Evolutionary conservation across 768 basidiomycete species (phyloP).

Genomic region (Mycena sanguinolenta): DNA sequence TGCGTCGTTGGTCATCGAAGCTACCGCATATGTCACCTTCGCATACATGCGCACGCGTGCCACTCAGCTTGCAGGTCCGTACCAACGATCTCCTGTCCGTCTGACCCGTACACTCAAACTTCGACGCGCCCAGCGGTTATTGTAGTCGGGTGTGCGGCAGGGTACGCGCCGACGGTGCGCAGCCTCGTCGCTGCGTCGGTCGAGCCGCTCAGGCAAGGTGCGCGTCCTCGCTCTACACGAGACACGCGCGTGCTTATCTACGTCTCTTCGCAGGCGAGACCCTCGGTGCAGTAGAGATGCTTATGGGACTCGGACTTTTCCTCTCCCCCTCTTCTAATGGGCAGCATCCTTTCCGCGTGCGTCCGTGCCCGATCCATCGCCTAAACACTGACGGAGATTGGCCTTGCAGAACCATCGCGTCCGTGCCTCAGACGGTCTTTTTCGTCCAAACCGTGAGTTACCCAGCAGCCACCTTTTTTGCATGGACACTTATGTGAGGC

Average conservation of each 20-base stretch:
- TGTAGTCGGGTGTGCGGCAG: conserved; percentile 15
- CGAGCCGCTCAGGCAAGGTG: conserved; percentile 27
- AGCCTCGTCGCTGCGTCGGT: conserved; percentile 31
- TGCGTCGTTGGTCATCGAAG: conserved; percentile 36
- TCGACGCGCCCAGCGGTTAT: conserved; percentile 12
- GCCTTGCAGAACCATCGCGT: conserved; percentile 17
- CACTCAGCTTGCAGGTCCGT: conserved; percentile 26
- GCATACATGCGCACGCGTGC: conserved; percentile 29
- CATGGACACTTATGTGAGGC: not conserved
- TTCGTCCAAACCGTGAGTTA: conserved; percentile 23
- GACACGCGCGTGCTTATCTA: not conserved
- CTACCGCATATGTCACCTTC: conserved; percentile 28
- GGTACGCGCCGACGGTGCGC: conserved; percentile 20
- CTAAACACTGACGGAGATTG: not conserved
- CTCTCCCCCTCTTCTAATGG: conserved; percentile 25
- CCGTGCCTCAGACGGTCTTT: conserved; percentile 25
- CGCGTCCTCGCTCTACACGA: not conserved
- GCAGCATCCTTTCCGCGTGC: conserved; percentile 28
- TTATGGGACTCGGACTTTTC: conserved; percentile 15
- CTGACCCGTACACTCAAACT: not conserved
- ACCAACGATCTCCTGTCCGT: too few relatives aligned
- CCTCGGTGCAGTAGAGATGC: conserved; percentile 22
- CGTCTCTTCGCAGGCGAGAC: conserved; percentile 14
- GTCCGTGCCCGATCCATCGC: not conserved
- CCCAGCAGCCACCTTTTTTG: not conserved